phyloP scores from a whole-genome alignment of 345 rosid genomes.

The Salix arbutifolia region DNA sequence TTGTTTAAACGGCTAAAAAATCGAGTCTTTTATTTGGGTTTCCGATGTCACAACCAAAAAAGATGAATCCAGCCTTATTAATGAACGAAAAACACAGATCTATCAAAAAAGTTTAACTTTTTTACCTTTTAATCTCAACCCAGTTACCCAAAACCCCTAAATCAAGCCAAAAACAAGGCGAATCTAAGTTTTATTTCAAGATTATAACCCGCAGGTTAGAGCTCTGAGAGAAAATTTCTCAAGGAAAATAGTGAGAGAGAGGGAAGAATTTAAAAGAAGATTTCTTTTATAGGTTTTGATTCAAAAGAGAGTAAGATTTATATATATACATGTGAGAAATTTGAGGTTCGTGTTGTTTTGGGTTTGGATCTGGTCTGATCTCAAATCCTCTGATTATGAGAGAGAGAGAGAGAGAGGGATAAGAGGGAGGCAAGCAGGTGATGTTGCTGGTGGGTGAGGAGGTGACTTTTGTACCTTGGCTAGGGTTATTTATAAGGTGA shows the following conservation, averaged over 20 bases:
- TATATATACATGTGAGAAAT: slow-evolving; percentile 2
- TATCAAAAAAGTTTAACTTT: not conserved
- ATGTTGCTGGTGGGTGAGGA: not conserved
- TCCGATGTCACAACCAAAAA: not conserved
- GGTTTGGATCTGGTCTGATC: not conserved
- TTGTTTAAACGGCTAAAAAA: not conserved
- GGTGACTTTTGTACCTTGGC: not conserved
- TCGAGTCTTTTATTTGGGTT: not conserved
- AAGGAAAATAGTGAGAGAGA: not conserved
- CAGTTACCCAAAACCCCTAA: not conserved
- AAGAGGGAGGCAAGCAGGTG: not conserved
- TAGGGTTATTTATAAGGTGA: not conserved
- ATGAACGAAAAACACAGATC: not conserved
- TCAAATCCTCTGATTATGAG: not conserved
- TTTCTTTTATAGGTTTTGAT: slow-evolving; percentile 29
- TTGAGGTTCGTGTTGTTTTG: not conserved
- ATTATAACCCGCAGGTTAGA: not conserved
- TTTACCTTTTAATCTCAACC: not conserved
- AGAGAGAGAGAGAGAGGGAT: not conserved
- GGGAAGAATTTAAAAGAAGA: slow-evolving; percentile 26
- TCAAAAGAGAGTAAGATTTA: not conserved
- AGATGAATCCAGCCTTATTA: not conserved
- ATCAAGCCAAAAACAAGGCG: not conserved
- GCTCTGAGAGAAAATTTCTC: not conserved
- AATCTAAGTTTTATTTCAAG: not conserved